Percentiles rank a stretch among this genome's conserved stretches.
These are phyloP conservation scores for Tanacetum coccineum DNA, from an alignment of 129 eudicot genomes.

Conservation along the genomic window DNA sequence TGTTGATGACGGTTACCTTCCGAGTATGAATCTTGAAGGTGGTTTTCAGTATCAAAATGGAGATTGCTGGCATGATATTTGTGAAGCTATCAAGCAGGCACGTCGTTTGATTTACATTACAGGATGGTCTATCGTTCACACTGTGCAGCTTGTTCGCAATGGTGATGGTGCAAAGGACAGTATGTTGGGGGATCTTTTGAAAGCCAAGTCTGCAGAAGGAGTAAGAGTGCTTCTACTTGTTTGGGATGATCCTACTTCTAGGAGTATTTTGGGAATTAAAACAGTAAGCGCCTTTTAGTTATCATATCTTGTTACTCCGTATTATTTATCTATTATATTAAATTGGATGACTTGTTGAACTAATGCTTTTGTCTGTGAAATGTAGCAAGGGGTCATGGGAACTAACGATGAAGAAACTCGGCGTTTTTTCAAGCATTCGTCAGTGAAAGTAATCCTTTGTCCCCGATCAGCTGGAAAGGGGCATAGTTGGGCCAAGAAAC, in stretches of 20 bases:
- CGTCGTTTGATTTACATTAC: conserved; percentile 41
- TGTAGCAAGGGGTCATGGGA: conserved; percentile 73
- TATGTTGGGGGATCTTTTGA: conserved; percentile 39
- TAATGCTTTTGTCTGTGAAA: not conserved
- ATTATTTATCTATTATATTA: not conserved
- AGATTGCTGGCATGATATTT: conserved; percentile 45
- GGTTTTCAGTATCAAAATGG: conserved; percentile 32
- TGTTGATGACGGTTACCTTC: conserved; percentile 35
- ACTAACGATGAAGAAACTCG: conserved; percentile 83
- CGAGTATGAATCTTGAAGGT: conserved; percentile 30
- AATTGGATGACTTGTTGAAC: conserved; percentile 3
- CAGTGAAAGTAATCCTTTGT: conserved; percentile 77
- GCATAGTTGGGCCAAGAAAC: conserved; percentile 81
- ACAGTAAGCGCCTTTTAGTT: conserved; percentile 27
- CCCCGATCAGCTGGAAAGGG: conserved; percentile 88
- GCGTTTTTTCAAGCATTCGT: conserved; percentile 79
- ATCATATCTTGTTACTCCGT: not conserved
- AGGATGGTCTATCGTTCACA: conserved; percentile 41
- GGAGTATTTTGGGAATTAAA: conserved; percentile 35
- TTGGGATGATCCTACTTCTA: conserved; percentile 51
- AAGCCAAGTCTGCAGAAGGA: conserved; percentile 42
- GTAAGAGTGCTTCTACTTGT: conserved; percentile 42
- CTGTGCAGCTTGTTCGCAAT: conserved; percentile 40
- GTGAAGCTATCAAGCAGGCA: conserved; percentile 37
- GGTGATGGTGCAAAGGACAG: conserved; percentile 28